Evolutionary conservation across 148 eudicot genomes (phyloP).

Genomic region (Rhododendron vialii): DNA sequence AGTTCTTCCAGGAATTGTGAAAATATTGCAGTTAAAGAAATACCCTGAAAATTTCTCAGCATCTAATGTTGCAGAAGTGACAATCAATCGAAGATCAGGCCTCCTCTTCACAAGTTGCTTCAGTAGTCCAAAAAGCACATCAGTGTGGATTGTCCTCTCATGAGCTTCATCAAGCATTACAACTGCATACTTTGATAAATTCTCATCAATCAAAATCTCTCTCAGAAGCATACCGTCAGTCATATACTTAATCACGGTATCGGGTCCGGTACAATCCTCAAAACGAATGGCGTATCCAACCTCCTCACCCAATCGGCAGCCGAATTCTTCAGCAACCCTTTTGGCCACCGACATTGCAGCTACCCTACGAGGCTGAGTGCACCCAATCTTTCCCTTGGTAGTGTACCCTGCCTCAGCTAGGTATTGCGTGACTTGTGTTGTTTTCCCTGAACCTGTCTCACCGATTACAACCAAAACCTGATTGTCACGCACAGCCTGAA

Average conservation of each 20-base stretch:
- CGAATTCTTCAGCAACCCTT: slow-evolving; percentile 95
- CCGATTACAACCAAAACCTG: slow-evolving; percentile 94
- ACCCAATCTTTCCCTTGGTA: slow-evolving; percentile 81
- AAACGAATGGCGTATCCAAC: slow-evolving; percentile 95
- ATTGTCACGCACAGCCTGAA: slow-evolving; percentile 77
- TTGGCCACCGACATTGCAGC: slow-evolving; percentile 98
- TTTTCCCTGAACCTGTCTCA: slow-evolving; percentile 95
- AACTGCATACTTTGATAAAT: slow-evolving; percentile 76
- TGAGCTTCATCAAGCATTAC: slow-evolving; percentile 99
- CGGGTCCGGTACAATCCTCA: slow-evolving; percentile 94
- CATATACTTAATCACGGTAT: slow-evolving; percentile 95
- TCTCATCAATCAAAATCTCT: slow-evolving; percentile 72
- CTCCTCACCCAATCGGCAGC: slow-evolving; percentile 92
- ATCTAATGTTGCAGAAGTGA: slow-evolving; percentile 90
- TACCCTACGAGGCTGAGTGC: slow-evolving; percentile 97
- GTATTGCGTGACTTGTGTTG: slow-evolving; percentile 94
- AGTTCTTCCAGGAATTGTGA: slow-evolving; percentile 2
- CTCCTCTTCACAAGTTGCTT: slow-evolving; percentile 72
- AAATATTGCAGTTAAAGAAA: slow-evolving; percentile 75
- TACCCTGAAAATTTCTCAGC: slow-evolving; percentile 90
- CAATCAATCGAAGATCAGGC: slow-evolving; percentile 82
- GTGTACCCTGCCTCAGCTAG: slow-evolving; percentile 95
- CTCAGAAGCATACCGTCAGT: slow-evolving; percentile 97
- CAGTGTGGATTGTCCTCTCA: slow-evolving; percentile 90
- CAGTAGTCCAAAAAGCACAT: slow-evolving; percentile 80